Conservation (phyloP, 495 filamentous ascomycete species). For the Sphaerosporella brunnea region DNA sequence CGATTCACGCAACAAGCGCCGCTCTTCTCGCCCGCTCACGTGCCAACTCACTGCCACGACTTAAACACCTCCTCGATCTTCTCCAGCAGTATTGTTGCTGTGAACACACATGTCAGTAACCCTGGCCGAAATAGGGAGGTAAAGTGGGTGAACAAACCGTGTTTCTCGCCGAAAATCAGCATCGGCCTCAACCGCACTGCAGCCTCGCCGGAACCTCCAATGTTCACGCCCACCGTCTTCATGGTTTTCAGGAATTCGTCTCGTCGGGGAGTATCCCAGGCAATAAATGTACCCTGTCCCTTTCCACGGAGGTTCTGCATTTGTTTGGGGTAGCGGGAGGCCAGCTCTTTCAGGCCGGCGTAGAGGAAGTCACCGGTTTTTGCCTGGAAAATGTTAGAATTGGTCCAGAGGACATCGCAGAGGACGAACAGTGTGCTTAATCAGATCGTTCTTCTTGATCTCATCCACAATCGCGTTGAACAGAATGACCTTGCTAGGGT, state of each 20-base stretch:
- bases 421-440: slow-evolving; percentile 44
- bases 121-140: not conserved
- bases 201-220: slow-evolving; percentile 66
- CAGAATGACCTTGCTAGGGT: slow-evolving; percentile 73
- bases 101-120: not conserved
- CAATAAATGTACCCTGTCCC: slow-evolving; percentile 91
- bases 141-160: slow-evolving; percentile 40
- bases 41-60: too few species aligned
- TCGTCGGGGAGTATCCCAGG: slow-evolving; percentile 74
- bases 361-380: slow-evolving; percentile 72
- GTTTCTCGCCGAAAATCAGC: slow-evolving; percentile 87
- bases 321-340: slow-evolving; percentile 59
- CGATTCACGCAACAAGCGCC: too few species aligned
- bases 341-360: slow-evolving; percentile 47
- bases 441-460: slow-evolving; percentile 63
- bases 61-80: not conserved
- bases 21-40: too few species aligned
- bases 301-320: slow-evolving; percentile 83
- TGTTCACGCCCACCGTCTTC: slow-evolving; percentile 75
- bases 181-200: slow-evolving; percentile 84
- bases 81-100: not conserved
- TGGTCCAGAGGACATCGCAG: not conserved
- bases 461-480: slow-evolving; percentile 87
- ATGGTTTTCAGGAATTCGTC: slow-evolving; percentile 70
- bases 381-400: slow-evolving; percentile 26